Evolutionary conservation across 805 yeast species (phyloP), one percentile per base, ranked within the genome.

Genomic region (Vanderwaltozyma yarrowii): DNA sequence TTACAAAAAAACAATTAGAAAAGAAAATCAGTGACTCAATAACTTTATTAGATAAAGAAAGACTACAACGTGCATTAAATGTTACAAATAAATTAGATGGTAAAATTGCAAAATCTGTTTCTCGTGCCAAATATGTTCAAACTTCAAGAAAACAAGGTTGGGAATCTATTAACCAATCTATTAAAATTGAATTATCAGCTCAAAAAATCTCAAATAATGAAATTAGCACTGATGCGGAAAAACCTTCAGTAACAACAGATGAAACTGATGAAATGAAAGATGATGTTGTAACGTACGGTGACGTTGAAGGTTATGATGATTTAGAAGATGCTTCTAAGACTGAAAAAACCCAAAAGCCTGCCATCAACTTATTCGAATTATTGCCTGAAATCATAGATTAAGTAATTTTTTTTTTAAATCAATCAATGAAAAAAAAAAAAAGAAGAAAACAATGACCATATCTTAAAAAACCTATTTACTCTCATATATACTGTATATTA

Each of bases 111-210:
- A 76, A 74, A 47, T 76, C 85, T 45, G 71, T 78, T 20, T 69
- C 70, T 33, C 70, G 85, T 51, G 78, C 84, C 17, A 77, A 68
- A 48, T 72, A 65, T 46, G 76, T 80, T 21, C 80, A 74, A 48
- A 62, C 58, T 16, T 67, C 80, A 10, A 69, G 92, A 58, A 80
- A 79, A 55, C 62, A 83, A 0, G 79, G 75, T 13, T 81, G 89
- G 92, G 87, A 80, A 35, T 62, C 67, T 32, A 78, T 79, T 38
- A 81, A 80, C 52, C 64, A 70, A 41, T 56, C 58, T 23, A 69
- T 76, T 10, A 67, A 54, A 39, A 56, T 58, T 37, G 58, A 56
- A 31, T 35, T 48, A 16, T n/a, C 17, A 37, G 42, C 26, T 12
- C 13, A 26, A 27, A 25, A 13, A 18, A 17, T 5, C 4, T 4